These are phyloP conservation scores for Salvia hispanica DNA, from an alignment of 257 asterid species.

Conservation along the genomic window DNA sequence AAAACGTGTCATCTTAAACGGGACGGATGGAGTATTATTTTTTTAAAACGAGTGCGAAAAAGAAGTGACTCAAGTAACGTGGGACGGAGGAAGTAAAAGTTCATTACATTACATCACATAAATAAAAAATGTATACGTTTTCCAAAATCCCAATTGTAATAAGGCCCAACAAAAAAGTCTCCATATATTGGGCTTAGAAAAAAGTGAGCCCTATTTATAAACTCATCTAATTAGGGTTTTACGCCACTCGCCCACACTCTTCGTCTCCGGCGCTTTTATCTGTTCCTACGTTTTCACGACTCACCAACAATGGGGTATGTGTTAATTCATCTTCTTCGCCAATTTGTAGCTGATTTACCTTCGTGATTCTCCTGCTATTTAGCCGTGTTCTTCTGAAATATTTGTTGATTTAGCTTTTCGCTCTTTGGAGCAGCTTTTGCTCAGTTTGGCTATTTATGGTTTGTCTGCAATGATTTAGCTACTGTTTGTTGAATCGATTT, in stretches of 20 bases:
- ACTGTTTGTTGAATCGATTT: not conserved
- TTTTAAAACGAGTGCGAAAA: too few relatives aligned
- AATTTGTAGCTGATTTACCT: not conserved
- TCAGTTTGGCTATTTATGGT: not conserved
- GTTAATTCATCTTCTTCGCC: slow-evolving; percentile 1
- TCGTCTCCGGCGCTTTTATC: slow-evolving; percentile 18
- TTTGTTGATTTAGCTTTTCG: not conserved
- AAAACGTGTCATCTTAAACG: too few relatives aligned
- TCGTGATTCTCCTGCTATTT: not conserved
- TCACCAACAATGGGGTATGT: slow-evolving; percentile 55
- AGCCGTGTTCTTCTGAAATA: not conserved
- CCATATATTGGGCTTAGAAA: not conserved
- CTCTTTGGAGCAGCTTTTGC: not conserved
- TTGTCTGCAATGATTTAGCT: not conserved
- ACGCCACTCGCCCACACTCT: slow-evolving; percentile 2
- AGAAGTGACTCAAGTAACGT: too few relatives aligned
- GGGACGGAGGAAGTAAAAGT: too few relatives aligned
- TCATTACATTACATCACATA: too few relatives aligned
- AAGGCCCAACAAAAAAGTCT: not conserved
- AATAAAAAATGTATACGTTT: too few relatives aligned
- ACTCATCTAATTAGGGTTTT: slow-evolving; percentile 25
- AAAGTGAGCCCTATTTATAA: not conserved
- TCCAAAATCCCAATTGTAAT: too few relatives aligned
- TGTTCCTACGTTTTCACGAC: slow-evolving; percentile 29
- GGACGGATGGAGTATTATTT: too few relatives aligned